phyloP scores from a whole-genome alignment of 2,329 filamentous ascomycete species.

The Aspergillus bombycis region DNA sequence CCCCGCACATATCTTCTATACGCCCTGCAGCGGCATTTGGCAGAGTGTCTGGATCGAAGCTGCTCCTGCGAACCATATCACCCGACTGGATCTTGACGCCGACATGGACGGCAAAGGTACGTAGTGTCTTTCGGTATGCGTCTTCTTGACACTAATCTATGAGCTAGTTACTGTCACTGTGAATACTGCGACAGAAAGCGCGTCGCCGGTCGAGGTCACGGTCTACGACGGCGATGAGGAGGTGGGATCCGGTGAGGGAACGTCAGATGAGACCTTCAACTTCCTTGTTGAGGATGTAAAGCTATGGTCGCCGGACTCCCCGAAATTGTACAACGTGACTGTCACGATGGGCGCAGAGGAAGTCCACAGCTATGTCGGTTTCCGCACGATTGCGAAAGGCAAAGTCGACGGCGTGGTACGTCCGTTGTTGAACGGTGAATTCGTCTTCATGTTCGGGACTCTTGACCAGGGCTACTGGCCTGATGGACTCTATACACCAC shows the following conservation, averaged over 20 bases:
- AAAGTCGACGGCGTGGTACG: constrained; percentile 61
- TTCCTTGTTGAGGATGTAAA: constrained; percentile 59
- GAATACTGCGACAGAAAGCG: constrained; percentile 47
- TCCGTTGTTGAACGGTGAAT: constrained; percentile 69
- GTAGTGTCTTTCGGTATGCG: constrained; percentile 20
- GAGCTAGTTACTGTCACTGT: constrained; percentile 59
- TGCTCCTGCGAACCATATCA: constrained; percentile 61
- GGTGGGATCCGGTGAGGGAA: constrained; percentile 50
- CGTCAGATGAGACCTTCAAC: constrained; percentile 55
- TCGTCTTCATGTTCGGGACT: constrained; percentile 68
- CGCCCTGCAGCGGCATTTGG: constrained; percentile 74
- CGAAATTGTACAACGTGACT: constrained; percentile 66
- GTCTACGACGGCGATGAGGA: constrained; percentile 43
- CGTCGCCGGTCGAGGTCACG: constrained; percentile 42
- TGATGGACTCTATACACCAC: constrained; percentile 68
- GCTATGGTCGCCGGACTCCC: constrained; percentile 68
- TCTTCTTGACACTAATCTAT: neutral
- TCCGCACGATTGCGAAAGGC: constrained; percentile 64
- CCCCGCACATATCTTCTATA: constrained; percentile 66
- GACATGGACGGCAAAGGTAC: constrained; percentile 57
- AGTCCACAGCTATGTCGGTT: constrained; percentile 68
- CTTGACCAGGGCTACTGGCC: constrained; percentile 75
- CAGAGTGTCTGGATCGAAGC: constrained; percentile 72
- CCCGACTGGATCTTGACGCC: constrained; percentile 62
- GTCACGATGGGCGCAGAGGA: constrained; percentile 58